Base-by-base conservation (phyloP, 2,329 filamentous ascomycete genomes). In the Ceratocystiopsis minuta region DNA sequence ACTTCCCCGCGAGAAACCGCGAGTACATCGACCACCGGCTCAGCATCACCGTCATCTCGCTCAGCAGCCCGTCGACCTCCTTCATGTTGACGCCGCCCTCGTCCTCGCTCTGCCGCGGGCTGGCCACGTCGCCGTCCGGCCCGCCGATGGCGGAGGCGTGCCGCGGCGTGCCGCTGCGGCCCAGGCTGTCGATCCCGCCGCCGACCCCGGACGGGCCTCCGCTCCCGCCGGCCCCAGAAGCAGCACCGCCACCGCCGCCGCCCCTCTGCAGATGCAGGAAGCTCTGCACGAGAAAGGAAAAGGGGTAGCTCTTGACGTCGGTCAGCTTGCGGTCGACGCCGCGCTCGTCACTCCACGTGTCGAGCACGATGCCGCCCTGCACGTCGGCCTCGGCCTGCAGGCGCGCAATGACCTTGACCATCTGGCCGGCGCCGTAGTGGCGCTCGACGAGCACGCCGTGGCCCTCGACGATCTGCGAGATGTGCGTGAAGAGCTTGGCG, bases 11-110 rank as follows among this genome's bases (percentile, higher is more conserved):
- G 41, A 98, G 64, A 56, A 98, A 98, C 38, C 84, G 78, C 16
- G 80, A 80, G 58, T 95, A 98, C 13, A 96, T 63, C 3, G 88
- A 85, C 87, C 90, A 98, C 28, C 85, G 75, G 14, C 84, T 80
- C 34, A 98, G 72, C 85, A 98, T 98, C 34, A 92, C 65, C 1
- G 84, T 80, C 51, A 86, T 85, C 59, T 98, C 90, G 47, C 75
- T 86, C 5, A 98, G 66, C 11, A 96, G 61, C 1, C 75, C 79
- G 54, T 98, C 90, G 3, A 98, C 74, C 56, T 95, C 88, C 58
- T 88, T 95, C 83, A 96, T 94, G 54, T 95, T 86, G 17, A 96
- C 84, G 1, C 83, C 71, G 52, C 96, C 88, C 53, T 96, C 90
- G 50, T 98, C 90, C 56, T 95, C 87, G 54, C 79, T 85, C 15